A percentile compares a stretch with the other conserved stretches of the same genome.
phyloP scores from a whole-genome alignment of 2,329 filamentous ascomycete species.

The Aphanocladium album region DNA sequence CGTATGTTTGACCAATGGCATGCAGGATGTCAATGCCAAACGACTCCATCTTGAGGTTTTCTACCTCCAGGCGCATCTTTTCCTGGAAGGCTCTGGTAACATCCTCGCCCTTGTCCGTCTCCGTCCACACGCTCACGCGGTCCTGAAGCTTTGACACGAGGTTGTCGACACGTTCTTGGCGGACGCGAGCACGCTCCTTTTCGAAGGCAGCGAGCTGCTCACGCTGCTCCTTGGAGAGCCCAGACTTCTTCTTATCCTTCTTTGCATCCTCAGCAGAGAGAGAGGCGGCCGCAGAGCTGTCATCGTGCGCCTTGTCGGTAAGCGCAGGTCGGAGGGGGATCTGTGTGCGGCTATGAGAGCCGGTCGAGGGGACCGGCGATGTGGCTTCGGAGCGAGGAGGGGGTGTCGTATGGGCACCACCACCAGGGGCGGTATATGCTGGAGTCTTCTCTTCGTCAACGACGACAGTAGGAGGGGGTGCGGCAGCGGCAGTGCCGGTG shows the following conservation, averaged over 20 bases:
- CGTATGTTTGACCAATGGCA: slow-evolving; percentile 86
- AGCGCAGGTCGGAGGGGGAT: slow-evolving; percentile 80
- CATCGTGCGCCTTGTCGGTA: slow-evolving; percentile 77
- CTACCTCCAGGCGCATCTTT: slow-evolving; percentile 90
- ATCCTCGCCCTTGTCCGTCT: slow-evolving; percentile 83
- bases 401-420: slow-evolving; percentile 15
- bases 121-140: slow-evolving; percentile 90
- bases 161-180: slow-evolving; percentile 84
- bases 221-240: slow-evolving; percentile 83
- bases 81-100: slow-evolving; percentile 87
- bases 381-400: slow-evolving; percentile 30
- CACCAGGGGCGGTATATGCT: slow-evolving; percentile 17
- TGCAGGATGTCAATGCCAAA: slow-evolving; percentile 96
- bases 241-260: slow-evolving; percentile 79
- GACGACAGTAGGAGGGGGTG: slow-evolving; percentile 34
- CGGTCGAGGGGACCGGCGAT: slow-evolving; percentile 39
- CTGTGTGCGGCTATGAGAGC: slow-evolving; percentile 40
- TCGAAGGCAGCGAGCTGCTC: slow-evolving; percentile 89
- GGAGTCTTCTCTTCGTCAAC: slow-evolving; percentile 34
- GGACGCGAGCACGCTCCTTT: slow-evolving; percentile 73
- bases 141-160: slow-evolving; percentile 81
- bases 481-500: slow-evolving; percentile 20
- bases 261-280: slow-evolving; percentile 53
- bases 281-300: slow-evolving; percentile 61
- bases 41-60: slow-evolving; percentile 98